phyloP scores from a whole-genome alignment of 2,329 filamentous ascomycete species.

The Xenoacremonium recifei region DNA sequence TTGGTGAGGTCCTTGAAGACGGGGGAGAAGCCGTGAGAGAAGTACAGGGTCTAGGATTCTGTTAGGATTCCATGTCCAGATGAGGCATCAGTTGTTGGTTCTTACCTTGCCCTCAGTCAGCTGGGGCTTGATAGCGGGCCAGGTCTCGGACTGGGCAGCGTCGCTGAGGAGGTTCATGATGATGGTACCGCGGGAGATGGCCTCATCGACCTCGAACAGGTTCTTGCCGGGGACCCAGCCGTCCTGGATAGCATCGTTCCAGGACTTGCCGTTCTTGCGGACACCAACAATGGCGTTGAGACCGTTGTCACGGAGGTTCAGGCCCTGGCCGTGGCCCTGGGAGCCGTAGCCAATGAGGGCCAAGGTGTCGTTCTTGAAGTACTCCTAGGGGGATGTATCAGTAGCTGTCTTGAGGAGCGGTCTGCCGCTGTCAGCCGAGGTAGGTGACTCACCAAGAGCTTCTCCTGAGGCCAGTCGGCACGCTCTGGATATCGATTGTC shows the following conservation, averaged over 20 bases:
- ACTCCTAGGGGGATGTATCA: constrained; percentile 61
- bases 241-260: constrained; percentile 96
- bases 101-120: constrained; percentile 96
- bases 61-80: background rate
- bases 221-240: constrained; percentile 99
- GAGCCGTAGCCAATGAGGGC: constrained; percentile 98
- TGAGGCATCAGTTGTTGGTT: constrained; percentile 4
- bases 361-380: constrained; percentile 99
- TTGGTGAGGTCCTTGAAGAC: constrained; percentile 99
- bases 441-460: constrained; percentile 76
- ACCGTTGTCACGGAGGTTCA: constrained; percentile 99
- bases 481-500: constrained; percentile 66
- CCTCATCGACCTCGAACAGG: constrained; percentile 97
- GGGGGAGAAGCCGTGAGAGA: constrained; percentile 99
- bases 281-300: constrained; percentile 99
- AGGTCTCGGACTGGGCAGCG: constrained; percentile 97
- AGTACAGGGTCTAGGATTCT: constrained; percentile 82
- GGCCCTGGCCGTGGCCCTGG: constrained; percentile 97
- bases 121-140: constrained; percentile 97
- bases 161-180: constrained; percentile 99
- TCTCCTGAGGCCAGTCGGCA: constrained; percentile 97
- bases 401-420: constrained; percentile 1
- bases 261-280: constrained; percentile 95
- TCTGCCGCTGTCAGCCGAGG: background rate
- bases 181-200: constrained; percentile 89